These are phyloP conservation scores for Tilletiaria anomala DNA, from an alignment of 1,284 basidiomycete species.

Conservation along the genomic window DNA sequence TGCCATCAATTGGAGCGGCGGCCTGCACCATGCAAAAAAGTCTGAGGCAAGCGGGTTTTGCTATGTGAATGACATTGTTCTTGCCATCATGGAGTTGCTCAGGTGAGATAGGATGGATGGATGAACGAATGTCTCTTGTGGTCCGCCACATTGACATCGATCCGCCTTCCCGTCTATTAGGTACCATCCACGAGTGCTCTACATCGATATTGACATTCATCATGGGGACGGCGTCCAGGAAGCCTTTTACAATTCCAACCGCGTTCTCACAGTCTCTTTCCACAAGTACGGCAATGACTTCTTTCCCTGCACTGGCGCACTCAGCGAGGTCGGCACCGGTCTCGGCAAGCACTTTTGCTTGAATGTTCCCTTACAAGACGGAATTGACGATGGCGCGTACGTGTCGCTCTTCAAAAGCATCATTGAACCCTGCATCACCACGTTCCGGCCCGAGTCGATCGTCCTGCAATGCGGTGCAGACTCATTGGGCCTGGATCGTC, in stretches of 20 bases:
- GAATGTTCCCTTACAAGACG: slow-evolving; percentile 89
- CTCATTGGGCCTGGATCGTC: slow-evolving; percentile 78
- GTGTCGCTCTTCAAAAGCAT: slow-evolving; percentile 87
- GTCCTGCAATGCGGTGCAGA: slow-evolving; percentile 97
- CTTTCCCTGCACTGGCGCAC: slow-evolving; percentile 47
- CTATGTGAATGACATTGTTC: slow-evolving; percentile 76
- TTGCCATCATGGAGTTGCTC: slow-evolving; percentile 49
- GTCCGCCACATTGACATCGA: slow-evolving; percentile 95
- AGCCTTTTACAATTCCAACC: slow-evolving; percentile 93
- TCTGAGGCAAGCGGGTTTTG: slow-evolving; percentile 89
- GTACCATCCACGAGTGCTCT: slow-evolving; percentile 74
- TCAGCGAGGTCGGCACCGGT: slow-evolving; percentile 31
- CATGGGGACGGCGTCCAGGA: slow-evolving; percentile 98
- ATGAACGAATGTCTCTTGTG: slow-evolving; percentile 72
- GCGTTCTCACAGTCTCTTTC: slow-evolving; percentile 96
- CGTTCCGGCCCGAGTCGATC: slow-evolving; percentile 77
- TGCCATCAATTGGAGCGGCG: slow-evolving; percentile 94
- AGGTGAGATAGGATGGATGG: slow-evolving; percentile 41
- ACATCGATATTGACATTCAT: slow-evolving; percentile 96
- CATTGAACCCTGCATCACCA: slow-evolving; percentile 79
- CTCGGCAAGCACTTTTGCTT: slow-evolving; percentile 84
- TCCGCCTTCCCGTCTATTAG: too few species aligned
- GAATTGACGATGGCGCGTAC: slow-evolving; percentile 94
- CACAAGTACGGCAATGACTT: slow-evolving; percentile 99
- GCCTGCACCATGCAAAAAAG: slow-evolving; percentile 95